Evolutionary conservation across 441 rosid species (phyloP).

Genomic region (Erysimum cheiri): DNA sequence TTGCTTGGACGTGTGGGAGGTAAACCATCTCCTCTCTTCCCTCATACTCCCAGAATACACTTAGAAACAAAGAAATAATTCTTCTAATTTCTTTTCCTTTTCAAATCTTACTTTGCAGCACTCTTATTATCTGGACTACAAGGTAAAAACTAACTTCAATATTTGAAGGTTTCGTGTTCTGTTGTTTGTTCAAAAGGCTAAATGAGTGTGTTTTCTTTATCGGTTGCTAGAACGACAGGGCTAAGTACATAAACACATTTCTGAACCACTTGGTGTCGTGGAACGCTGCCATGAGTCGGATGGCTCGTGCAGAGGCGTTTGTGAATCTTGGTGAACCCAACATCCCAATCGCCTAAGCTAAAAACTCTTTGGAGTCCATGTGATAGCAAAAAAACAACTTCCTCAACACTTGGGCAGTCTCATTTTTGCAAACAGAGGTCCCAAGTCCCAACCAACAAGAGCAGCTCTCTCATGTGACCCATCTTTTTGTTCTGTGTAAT

Average conservation of each 20-base stretch:
- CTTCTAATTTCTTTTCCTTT: slow-evolving; percentile 19
- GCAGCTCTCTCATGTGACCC: slow-evolving; percentile 25
- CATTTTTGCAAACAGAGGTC: slow-evolving; percentile 37
- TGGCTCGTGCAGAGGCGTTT: slow-evolving; percentile 88
- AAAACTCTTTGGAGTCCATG: slow-evolving; percentile 23
- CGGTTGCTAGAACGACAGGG: slow-evolving; percentile 69
- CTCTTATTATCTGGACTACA: slow-evolving; percentile 88
- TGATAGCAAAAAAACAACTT: slow-evolving; percentile 2
- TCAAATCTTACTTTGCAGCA: slow-evolving; percentile 61
- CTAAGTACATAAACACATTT: slow-evolving; percentile 63
- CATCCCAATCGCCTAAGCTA: slow-evolving; percentile 64
- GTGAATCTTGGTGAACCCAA: slow-evolving; percentile 84
- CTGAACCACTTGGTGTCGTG: slow-evolving; percentile 89
- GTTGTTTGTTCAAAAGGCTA: slow-evolving; percentile 4
- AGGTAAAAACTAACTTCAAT: slow-evolving; percentile 58
- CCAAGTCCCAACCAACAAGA: slow-evolving; percentile 4
- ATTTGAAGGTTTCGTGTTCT: too few species aligned
- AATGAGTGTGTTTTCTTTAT: not conserved
- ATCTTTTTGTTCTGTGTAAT: slow-evolving; percentile 19
- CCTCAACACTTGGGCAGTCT: not conserved
- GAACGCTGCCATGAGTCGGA: slow-evolving; percentile 70
- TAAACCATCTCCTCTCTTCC: slow-evolving; percentile 42
- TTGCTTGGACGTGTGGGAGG: slow-evolving; percentile 95
- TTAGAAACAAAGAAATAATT: not conserved
- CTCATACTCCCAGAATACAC: not conserved